A percentile compares a stretch with the other conserved stretches of the same genome.
Evolutionary conservation across 2,329 filamentous ascomycete species (phyloP).

Genomic region (Helotiales sp.): DNA sequence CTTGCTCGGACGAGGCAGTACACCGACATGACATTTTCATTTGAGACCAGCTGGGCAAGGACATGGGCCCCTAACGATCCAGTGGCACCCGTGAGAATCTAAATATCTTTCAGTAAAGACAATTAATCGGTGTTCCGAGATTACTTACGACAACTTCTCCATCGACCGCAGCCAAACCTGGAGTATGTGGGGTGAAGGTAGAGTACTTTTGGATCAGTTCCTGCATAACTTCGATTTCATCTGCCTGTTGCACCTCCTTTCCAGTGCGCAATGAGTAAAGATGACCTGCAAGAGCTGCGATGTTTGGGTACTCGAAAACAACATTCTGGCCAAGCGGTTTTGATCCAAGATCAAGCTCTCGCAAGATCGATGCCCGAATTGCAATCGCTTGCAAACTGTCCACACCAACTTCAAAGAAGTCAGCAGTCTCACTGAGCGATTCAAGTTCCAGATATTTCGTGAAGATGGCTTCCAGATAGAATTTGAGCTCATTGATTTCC

Average conservation of each 20-base stretch:
- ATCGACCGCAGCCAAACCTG: conserved; percentile 23
- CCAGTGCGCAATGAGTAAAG: conserved; percentile 51
- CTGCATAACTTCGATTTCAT: conserved; percentile 49
- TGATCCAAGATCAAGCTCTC: conserved; percentile 54
- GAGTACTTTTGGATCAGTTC: conserved; percentile 52
- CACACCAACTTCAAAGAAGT: conserved; percentile 63
- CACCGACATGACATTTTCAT: conserved; percentile 17
- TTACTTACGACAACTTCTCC: conserved; percentile 21
- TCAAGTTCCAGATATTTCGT: conserved; percentile 14
- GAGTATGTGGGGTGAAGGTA: conserved; percentile 41
- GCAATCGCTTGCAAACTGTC: conserved; percentile 64
- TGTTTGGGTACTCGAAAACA: conserved; percentile 61
- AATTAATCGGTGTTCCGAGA: too few relatives aligned
- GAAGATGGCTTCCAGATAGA: conserved; percentile 2
- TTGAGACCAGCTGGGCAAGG: conserved; percentile 57
- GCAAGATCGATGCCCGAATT: conserved; percentile 56
- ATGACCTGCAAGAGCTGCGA: conserved; percentile 52
- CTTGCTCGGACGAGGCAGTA: conserved; percentile 56
- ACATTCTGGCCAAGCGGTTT: conserved; percentile 58
- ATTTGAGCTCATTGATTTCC: neutral
- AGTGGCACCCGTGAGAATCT: conserved; percentile 66
- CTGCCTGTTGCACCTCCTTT: conserved; percentile 33
- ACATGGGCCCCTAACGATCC: conserved; percentile 68
- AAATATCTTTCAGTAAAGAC: neutral
- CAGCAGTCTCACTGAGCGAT: conserved; percentile 47